Percentiles rank a stretch among this genome's conserved stretches.
phyloP scores from a whole-genome alignment of 345 rosid genomes.

The Bruguiera gymnorhiza region DNA sequence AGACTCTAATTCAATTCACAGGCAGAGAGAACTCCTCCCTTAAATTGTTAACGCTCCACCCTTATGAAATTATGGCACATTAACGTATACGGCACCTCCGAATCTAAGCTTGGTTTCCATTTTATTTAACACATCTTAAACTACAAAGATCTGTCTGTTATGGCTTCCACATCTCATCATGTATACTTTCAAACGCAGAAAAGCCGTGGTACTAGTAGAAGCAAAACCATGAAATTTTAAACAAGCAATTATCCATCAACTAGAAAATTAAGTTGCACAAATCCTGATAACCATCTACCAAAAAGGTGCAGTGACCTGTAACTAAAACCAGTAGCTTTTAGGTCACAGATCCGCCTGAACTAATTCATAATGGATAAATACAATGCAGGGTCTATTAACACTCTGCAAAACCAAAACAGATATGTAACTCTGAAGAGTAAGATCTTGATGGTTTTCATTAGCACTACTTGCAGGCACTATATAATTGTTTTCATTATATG shows the following conservation, averaged over 20 bases:
- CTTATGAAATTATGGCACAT: too few relatives aligned
- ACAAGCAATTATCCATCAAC: conserved; percentile 2
- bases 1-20: too few relatives aligned
- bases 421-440: conserved; percentile 6
- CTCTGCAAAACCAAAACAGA: conserved; percentile 10
- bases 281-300: background rate
- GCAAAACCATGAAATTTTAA: too few relatives aligned
- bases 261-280: background rate
- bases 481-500: conserved; percentile 13
- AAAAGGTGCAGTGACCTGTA: conserved; percentile 3
- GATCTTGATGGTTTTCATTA: conserved; percentile 8
- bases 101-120: too few relatives aligned
- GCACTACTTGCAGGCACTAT: conserved; percentile 17
- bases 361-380: background rate
- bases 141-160: too few relatives aligned
- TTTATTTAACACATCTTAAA: too few relatives aligned
- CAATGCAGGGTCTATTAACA: conserved; percentile 9
- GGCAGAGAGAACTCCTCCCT: too few relatives aligned
- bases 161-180: too few relatives aligned
- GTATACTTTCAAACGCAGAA: too few relatives aligned
- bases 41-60: too few relatives aligned
- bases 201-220: too few relatives aligned
- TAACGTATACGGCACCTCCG: too few relatives aligned
- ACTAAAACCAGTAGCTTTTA: conserved; percentile 4
- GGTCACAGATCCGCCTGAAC: conserved; percentile 13